Base-by-base conservation (phyloP, 1,284 basidiomycete genomes). In the Trametes polyzona region DNA sequence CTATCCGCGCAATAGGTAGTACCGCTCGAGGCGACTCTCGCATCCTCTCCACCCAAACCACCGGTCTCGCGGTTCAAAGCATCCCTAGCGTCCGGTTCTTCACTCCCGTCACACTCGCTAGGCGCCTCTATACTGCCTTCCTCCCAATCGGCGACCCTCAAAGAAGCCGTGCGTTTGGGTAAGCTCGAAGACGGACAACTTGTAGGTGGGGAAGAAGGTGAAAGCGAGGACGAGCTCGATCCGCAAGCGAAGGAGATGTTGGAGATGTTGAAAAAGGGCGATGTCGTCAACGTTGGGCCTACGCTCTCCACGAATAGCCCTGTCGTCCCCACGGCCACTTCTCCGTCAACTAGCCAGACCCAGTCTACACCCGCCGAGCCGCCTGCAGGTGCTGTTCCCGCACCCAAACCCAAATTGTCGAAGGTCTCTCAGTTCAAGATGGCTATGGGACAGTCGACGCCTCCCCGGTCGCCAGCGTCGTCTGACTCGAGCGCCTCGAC, bases 31-130 rank as follows among this genome's bases (percentile, higher is more conserved):
- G 76, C 76, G 14, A 74, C 72, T 1, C 72, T 77, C 6, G 62
- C 71, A 8, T 65, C 65, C 51, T 58, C 69, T 39, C 69, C 68
- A 11, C 73, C 78, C 35, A 86, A 83, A 65, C 73, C 80, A 8
- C 68, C 77, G 0, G 69, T 84, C 35, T 90, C 89, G 5, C 80
- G 77, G 30, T 91, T 91, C 71, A 87, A 81, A 67, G 79, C 83
- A 1, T 78, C 73, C 47, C 81, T 78, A 21, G 70, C 83, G 42
- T 73, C 78, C 14, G 49, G 72, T 1, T 66, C 61, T 8, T 65
- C 67, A 3, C 59, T 71, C 9, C 63, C 69, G 4, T 72, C 71
- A 2, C 67, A 69, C 44, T 79, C 79, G 3, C 69, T 83, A 29
- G 82, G 75, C 40, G 74, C 76, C 30, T 76, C 78, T 5, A 71